phyloP scores from a whole-genome alignment of 495 filamentous ascomycete species.

The Podospora pseudoanserina region DNA sequence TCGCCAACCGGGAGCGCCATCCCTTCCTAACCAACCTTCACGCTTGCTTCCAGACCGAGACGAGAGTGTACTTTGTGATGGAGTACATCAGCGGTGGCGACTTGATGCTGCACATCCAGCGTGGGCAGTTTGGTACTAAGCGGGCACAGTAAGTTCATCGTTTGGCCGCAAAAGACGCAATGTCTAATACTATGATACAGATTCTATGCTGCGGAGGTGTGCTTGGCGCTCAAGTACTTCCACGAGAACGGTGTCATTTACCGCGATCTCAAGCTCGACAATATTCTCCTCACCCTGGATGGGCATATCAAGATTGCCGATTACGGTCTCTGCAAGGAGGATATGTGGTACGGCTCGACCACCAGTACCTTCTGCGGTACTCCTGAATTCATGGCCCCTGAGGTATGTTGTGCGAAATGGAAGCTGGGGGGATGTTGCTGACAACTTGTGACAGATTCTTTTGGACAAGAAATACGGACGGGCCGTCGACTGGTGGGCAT shows the following conservation, averaged over 20 bases:
- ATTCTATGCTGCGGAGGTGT: slow-evolving; percentile 97
- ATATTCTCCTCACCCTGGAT: slow-evolving; percentile 92
- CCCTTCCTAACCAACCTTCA: slow-evolving; percentile 94
- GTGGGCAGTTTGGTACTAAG: slow-evolving; percentile 92
- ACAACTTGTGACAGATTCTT: slow-evolving; percentile 61
- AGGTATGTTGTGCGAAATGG: slow-evolving; percentile 55
- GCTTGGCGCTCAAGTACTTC: slow-evolving; percentile 97
- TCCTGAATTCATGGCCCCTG: slow-evolving; percentile 98
- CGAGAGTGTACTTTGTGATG: slow-evolving; percentile 98
- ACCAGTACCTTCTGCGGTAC: slow-evolving; percentile 99
- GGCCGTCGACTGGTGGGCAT: slow-evolving; percentile 99
- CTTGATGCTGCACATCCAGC: slow-evolving; percentile 98
- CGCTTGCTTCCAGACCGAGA: slow-evolving; percentile 99
- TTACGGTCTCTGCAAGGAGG: slow-evolving; percentile 98
- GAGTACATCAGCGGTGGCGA: slow-evolving; percentile 99
- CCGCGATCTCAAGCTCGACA: slow-evolving; percentile 98
- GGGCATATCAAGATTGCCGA: slow-evolving; percentile 98
- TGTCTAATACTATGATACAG: background rate
- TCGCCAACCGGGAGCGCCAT: slow-evolving; percentile 97
- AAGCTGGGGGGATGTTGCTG: background rate
- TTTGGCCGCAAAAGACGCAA: background rate
- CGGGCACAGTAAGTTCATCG: slow-evolving; percentile 66
- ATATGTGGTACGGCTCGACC: slow-evolving; percentile 98
- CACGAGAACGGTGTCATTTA: slow-evolving; percentile 99
- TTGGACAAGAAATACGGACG: slow-evolving; percentile 98